Conservation (phyloP, 2,329 filamentous ascomycete genomes). For the Talaromyces sp. region DNA sequence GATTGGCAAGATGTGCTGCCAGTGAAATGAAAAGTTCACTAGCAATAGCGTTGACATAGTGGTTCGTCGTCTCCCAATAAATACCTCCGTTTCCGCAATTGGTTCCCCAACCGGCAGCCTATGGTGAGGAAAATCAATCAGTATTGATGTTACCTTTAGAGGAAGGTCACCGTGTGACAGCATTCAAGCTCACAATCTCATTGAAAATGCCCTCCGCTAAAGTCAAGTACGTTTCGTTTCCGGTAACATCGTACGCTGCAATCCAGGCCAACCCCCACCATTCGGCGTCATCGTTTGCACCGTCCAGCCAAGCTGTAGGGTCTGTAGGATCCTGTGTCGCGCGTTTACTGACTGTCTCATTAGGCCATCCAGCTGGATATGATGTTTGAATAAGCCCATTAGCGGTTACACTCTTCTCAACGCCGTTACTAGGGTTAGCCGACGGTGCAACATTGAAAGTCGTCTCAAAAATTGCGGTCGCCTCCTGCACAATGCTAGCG, state of each 20-base stretch:
- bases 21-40: constrained; percentile 57
- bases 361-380: constrained; percentile 7
- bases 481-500: constrained; percentile 9
- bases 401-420: constrained; percentile 3
- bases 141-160: background rate
- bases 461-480: constrained; percentile 7
- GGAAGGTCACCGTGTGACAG: background rate
- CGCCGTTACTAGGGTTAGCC: constrained; percentile 1
- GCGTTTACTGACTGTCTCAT: background rate
- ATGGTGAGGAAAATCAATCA: background rate
- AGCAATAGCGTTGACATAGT: constrained; percentile 53
- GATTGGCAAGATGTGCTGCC: constrained; percentile 55
- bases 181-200: constrained; percentile 35
- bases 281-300: constrained; percentile 51
- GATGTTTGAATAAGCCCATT: constrained; percentile 2
- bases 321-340: constrained; percentile 6
- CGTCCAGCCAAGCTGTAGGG: constrained; percentile 10
- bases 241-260: constrained; percentile 53
- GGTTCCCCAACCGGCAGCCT: constrained; percentile 38
- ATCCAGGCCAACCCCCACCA: constrained; percentile 57
- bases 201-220: constrained; percentile 51
- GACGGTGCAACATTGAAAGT: constrained; percentile 15
- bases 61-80: constrained; percentile 47
- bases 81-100: constrained; percentile 47
- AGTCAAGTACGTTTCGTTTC: constrained; percentile 43